These are phyloP conservation scores for Camellia oleifera DNA, from an alignment of 179 eudicot species.

Conservation along the genomic window DNA sequence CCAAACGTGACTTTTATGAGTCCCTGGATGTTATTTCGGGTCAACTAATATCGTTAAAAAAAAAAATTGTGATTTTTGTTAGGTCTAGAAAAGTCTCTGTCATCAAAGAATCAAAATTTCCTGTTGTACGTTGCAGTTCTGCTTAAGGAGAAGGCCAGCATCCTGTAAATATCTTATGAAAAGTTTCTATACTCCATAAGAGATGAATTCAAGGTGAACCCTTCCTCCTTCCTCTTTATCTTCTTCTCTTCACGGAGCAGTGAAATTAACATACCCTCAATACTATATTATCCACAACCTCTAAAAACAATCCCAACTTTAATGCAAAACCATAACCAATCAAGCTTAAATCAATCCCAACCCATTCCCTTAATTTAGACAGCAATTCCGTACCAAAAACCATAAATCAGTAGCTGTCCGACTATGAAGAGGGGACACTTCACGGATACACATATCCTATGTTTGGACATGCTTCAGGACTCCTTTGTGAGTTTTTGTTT, in stretches of 20 bases:
- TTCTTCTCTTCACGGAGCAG: background rate
- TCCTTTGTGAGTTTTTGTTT: no score
- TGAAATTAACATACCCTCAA: background rate
- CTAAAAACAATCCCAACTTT: background rate
- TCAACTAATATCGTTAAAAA: background rate
- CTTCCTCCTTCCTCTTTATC: background rate
- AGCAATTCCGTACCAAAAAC: background rate
- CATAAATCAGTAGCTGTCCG: background rate
- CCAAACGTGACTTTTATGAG: background rate
- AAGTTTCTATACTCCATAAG: no score
- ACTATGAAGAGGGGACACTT: no score
- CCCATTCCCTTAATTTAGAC: background rate
- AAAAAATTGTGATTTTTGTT: background rate
- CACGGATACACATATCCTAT: no score
- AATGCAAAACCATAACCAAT: background rate
- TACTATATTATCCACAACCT: background rate
- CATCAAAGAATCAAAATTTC: background rate
- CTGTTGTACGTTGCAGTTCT: background rate
- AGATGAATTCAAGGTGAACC: background rate
- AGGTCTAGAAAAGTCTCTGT: background rate
- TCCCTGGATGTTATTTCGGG: background rate
- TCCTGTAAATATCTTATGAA: background rate
- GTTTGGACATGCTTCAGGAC: no score
- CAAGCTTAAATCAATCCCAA: background rate
- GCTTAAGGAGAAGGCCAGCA: background rate